These are phyloP conservation scores for Boletus fagicola DNA, from an alignment of 768 basidiomycete species.

Conservation along the genomic window DNA sequence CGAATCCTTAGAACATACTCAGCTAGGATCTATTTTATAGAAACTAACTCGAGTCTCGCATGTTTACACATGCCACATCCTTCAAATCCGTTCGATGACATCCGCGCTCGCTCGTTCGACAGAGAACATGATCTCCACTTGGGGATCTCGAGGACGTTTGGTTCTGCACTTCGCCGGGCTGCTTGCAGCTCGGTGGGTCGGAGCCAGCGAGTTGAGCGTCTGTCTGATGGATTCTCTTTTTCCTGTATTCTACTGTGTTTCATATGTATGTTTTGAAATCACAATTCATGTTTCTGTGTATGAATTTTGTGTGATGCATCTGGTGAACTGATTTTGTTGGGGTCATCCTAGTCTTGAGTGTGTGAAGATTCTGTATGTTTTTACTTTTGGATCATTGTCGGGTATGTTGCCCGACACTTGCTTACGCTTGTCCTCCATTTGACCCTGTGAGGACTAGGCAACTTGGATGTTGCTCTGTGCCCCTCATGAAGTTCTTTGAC, in stretches of 20 bases:
- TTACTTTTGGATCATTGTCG: background rate
- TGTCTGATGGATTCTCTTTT: slow-evolving; percentile 55
- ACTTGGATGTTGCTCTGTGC: background rate
- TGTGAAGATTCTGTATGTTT: background rate
- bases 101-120: slow-evolving; percentile 61
- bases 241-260: background rate
- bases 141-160: slow-evolving; percentile 65
- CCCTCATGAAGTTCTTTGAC: slow-evolving; percentile 12
- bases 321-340: background rate
- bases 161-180: slow-evolving; percentile 33
- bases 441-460: background rate
- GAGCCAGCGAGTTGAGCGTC: slow-evolving; percentile 57
- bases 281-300: no score
- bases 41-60: slow-evolving; percentile 78
- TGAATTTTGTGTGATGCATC: background rate
- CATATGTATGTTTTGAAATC: background rate
- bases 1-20: slow-evolving; percentile 69
- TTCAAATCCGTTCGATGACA: slow-evolving; percentile 74
- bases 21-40: slow-evolving; percentile 80
- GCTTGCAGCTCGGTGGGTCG: slow-evolving; percentile 23
- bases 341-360: no score
- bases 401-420: background rate
- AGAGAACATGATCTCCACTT: slow-evolving; percentile 54
- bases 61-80: slow-evolving; percentile 73
- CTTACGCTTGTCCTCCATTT: background rate